Conservation (phyloP, 495 filamentous ascomycete genomes). For the Massariosphaeria phaeospora region DNA sequence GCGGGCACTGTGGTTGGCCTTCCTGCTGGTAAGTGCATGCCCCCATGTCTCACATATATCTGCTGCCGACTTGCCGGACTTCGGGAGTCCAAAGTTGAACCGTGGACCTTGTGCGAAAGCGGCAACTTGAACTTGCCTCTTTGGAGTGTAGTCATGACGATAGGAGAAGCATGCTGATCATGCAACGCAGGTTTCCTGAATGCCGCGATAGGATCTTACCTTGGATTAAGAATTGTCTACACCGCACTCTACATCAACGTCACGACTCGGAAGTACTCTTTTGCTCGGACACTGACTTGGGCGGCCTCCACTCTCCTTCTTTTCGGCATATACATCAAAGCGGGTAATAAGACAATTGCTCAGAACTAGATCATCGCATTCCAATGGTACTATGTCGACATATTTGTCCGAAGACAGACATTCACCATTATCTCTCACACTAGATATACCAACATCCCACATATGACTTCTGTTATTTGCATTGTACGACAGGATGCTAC, state of each 20-base stretch:
- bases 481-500: too few relatives aligned
- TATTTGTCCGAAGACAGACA: too few relatives aligned
- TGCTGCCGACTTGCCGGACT: neutral
- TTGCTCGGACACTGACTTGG: constrained; percentile 7
- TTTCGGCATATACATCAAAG: constrained; percentile 9
- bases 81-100: neutral
- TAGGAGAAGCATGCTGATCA: neutral
- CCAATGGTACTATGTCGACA: too few relatives aligned
- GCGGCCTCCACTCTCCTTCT: neutral
- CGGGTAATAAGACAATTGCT: constrained; percentile 27
- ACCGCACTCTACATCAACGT: constrained; percentile 20
- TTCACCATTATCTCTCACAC: too few relatives aligned
- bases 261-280: constrained; percentile 18
- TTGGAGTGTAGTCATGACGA: neutral
- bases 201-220: constrained; percentile 12
- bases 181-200: constrained; percentile 14
- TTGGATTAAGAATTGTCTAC: constrained; percentile 16
- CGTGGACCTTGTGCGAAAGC: neutral
- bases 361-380: too few relatives aligned
- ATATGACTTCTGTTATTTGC: too few relatives aligned
- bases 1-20: constrained; percentile 24
- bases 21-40: constrained; percentile 1
- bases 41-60: neutral
- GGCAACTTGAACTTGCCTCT: too few relatives aligned
- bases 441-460: too few relatives aligned